A percentile compares a stretch with the other conserved stretches of the same genome.
phyloP scores from a whole-genome alignment of 2,329 filamentous ascomycete genomes.

The Aureobasidium mangrovei region DNA sequence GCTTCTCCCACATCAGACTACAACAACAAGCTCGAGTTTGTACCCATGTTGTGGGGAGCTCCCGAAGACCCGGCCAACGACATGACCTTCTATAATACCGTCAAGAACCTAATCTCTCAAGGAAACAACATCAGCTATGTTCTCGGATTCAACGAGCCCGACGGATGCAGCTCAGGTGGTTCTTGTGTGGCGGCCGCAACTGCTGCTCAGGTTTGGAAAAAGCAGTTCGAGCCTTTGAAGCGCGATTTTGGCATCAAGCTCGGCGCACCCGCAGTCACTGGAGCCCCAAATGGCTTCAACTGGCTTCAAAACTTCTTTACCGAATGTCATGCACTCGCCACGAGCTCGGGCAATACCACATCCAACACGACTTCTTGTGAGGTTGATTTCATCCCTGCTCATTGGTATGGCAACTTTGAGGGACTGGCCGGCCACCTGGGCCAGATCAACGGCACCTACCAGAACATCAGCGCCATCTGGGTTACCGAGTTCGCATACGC shows the following conservation, averaged over 20 bases:
- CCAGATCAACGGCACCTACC: slow-evolving; percentile 42
- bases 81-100: slow-evolving; percentile 52
- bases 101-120: slow-evolving; percentile 46
- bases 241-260: slow-evolving; percentile 53
- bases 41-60: slow-evolving; percentile 73
- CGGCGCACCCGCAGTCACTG: slow-evolving; percentile 63
- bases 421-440: slow-evolving; percentile 60
- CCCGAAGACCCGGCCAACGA: slow-evolving; percentile 33
- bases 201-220: slow-evolving; percentile 62
- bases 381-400: slow-evolving; percentile 43
- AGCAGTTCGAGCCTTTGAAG: slow-evolving; percentile 61
- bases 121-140: slow-evolving; percentile 56
- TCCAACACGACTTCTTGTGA: slow-evolving; percentile 32
- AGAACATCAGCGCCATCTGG: slow-evolving; percentile 54
- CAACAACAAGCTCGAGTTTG: slow-evolving; percentile 55
- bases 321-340: slow-evolving; percentile 36
- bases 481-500: slow-evolving; percentile 65
- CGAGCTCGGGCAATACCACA: background rate
- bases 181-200: slow-evolving; percentile 49
- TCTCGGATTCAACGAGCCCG: slow-evolving; percentile 74
- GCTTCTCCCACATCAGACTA: slow-evolving; percentile 36
- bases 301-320: slow-evolving; percentile 62
- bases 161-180: slow-evolving; percentile 53
- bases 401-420: slow-evolving; percentile 57
- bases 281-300: slow-evolving; percentile 47